These are phyloP conservation scores for Tetragonia tetragonoides DNA, from an alignment of 148 eudicot species.

Conservation along the genomic window DNA sequence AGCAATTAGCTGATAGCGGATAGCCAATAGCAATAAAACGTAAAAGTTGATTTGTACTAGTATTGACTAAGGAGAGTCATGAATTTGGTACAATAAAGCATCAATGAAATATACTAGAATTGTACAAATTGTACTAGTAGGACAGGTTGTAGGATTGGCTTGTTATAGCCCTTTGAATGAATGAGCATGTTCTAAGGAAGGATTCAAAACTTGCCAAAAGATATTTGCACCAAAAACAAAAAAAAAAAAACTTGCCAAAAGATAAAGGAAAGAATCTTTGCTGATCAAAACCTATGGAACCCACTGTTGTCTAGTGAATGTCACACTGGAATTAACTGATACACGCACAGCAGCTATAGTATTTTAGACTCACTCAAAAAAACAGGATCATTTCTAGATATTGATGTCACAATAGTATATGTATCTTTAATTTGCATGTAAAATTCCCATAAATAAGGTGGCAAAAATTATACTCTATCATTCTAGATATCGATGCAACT, in stretches of 20 bases:
- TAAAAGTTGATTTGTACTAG: too few species aligned
- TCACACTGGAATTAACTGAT: neutral
- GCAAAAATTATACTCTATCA: slow-evolving; percentile 12
- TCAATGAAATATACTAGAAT: slow-evolving; percentile 10
- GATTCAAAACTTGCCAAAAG: slow-evolving; percentile 33
- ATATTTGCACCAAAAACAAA: too few species aligned
- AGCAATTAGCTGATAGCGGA: too few species aligned
- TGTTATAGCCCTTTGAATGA: neutral
- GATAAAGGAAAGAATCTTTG: slow-evolving; percentile 33
- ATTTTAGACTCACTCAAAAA: neutral
- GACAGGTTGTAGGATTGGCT: neutral
- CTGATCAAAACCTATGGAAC: slow-evolving; percentile 21
- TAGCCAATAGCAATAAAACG: too few species aligned
- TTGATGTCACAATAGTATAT: slow-evolving; percentile 9
- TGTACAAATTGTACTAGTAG: neutral
- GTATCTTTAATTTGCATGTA: neutral
- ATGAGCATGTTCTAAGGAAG: slow-evolving; percentile 11
- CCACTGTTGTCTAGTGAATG: slow-evolving; percentile 10
- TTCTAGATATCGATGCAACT: slow-evolving; percentile 31
- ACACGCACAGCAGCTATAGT: neutral
- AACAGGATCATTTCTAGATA: slow-evolving; percentile 11
- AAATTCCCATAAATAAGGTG: slow-evolving; percentile 10
- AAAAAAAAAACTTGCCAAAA: slow-evolving; percentile 35
- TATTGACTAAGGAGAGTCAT: too few species aligned
- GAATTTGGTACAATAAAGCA: neutral